Percentiles rank a stretch among this genome's conserved stretches.
Conservation (phyloP, 352 stramenopile species). For the Globisporangium perplexum region DNA sequence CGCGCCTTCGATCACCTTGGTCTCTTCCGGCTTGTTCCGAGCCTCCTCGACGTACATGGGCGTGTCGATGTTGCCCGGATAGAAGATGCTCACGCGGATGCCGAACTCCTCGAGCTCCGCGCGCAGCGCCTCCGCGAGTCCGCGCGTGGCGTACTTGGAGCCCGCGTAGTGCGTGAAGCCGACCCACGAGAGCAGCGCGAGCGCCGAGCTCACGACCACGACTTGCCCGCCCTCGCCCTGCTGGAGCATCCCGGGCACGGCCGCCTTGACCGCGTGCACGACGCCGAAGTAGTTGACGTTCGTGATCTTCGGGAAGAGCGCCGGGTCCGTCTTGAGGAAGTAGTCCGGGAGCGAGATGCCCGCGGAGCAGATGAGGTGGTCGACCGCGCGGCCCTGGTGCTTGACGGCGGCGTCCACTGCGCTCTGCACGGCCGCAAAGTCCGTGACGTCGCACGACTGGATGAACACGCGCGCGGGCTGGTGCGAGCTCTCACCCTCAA, state of each 20-base stretch:
- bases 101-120: conserved; percentile 74
- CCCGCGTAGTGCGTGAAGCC: conserved; percentile 76
- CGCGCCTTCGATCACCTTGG: conserved; percentile 66
- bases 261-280: conserved; percentile 72
- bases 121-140: conserved; percentile 67
- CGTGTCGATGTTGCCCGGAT: conserved; percentile 82
- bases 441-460: conserved; percentile 67
- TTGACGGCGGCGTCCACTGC: conserved; percentile 61
- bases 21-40: conserved; percentile 65
- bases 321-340: conserved; percentile 71
- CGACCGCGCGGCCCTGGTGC: conserved; percentile 57
- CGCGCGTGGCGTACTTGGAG: conserved; percentile 81
- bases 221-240: conserved; percentile 53
- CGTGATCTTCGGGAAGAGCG: conserved; percentile 73
- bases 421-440: conserved; percentile 48
- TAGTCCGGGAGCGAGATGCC: conserved; percentile 57
- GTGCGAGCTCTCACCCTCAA: conserved; percentile 37
- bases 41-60: conserved; percentile 73
- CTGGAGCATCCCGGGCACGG: conserved; percentile 71
- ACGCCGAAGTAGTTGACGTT: conserved; percentile 87
- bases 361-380: conserved; percentile 71
- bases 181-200: conserved; percentile 74
- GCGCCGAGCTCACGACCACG: conserved; percentile 66
- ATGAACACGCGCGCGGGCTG: conserved; percentile 41
- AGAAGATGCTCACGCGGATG: conserved; percentile 72